Conservation (phyloP, 2,329 filamentous ascomycete species). For the Epichloe gansuensis region DNA sequence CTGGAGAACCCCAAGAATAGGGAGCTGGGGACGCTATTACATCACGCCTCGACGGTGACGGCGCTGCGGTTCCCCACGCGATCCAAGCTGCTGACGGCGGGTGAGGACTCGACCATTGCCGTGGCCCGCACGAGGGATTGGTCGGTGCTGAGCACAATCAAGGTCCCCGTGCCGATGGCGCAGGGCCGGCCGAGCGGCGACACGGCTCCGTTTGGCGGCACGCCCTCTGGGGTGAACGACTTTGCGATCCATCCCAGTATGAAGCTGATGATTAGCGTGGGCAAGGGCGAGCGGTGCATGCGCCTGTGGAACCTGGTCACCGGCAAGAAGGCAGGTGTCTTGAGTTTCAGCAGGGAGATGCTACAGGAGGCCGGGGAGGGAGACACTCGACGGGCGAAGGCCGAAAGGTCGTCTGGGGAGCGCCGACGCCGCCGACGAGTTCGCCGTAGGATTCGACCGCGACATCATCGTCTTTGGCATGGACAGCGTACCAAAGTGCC, state of each 20-base stretch:
- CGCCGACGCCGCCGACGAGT: constrained; percentile 62
- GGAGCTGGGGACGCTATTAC: constrained; percentile 74
- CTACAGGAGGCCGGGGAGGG: constrained; percentile 64
- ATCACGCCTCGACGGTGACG: constrained; percentile 77
- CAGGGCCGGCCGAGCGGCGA: constrained; percentile 77
- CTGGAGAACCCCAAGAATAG: constrained; percentile 78
- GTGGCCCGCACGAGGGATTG: constrained; percentile 83
- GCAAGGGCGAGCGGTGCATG: constrained; percentile 83
- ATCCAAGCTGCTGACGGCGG: constrained; percentile 75
- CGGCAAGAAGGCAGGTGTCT: constrained; percentile 84
- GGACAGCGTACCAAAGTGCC: constrained; percentile 71
- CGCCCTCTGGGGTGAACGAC: constrained; percentile 82
- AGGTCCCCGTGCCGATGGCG: constrained; percentile 73
- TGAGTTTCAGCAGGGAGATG: constrained; percentile 69
- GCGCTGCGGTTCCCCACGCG: constrained; percentile 71
- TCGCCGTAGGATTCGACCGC: constrained; percentile 78
- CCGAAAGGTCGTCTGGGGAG: constrained; percentile 69
- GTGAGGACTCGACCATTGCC: constrained; percentile 84
- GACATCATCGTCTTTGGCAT: constrained; percentile 78
- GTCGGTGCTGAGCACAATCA: constrained; percentile 77
- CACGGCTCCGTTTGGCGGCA: constrained; percentile 69
- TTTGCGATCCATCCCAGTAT: constrained; percentile 93
- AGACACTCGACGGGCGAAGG: constrained; percentile 73
- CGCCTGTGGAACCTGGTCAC: constrained; percentile 94
- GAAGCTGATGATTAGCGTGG: constrained; percentile 91